Evolutionary conservation across 129 eudicot genomes (phyloP).

Genomic region (Erigeron canadensis): DNA sequence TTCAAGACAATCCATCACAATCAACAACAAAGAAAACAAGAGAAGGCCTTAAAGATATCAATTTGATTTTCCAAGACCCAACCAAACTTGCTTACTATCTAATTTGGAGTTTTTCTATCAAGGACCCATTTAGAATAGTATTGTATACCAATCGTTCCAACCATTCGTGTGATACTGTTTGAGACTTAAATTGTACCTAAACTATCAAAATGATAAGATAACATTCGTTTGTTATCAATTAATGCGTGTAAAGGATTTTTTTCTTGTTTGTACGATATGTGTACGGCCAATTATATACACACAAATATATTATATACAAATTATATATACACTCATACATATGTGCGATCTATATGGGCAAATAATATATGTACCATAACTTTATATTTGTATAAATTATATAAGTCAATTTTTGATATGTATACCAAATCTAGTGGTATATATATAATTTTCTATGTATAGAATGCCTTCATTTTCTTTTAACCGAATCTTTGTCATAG

Average conservation of each 20-base stretch:
- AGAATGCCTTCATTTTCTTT: no score
- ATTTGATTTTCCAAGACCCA: conserved; percentile 33
- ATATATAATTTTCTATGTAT: no score
- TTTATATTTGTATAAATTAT: no score
- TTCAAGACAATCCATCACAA: conserved; percentile 56
- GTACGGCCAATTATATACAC: conserved; percentile 20
- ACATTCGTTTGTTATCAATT: conserved; percentile 19
- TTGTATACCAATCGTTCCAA: conserved; percentile 17
- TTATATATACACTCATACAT: neutral
- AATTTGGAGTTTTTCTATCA: conserved; percentile 31
- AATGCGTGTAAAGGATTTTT: conserved; percentile 23
- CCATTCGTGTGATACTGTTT: conserved; percentile 32
- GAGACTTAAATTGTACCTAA: conserved; percentile 11
- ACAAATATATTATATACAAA: neutral
- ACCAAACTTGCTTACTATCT: conserved; percentile 35
- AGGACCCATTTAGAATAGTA: conserved; percentile 26
- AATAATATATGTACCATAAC: no score
- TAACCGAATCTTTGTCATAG: no score
- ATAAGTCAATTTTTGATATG: no score
- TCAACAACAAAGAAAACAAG: conserved; percentile 38
- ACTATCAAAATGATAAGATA: neutral
- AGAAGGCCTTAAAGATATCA: conserved; percentile 40
- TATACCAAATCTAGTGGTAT: no score
- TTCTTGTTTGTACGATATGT: conserved; percentile 24
- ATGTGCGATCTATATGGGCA: no score